A percentile compares a stretch with the other conserved stretches of the same genome.
These are phyloP conservation scores for Venturia effusa DNA, from an alignment of 2,329 filamentous ascomycete genomes.

Conservation along the genomic window DNA sequence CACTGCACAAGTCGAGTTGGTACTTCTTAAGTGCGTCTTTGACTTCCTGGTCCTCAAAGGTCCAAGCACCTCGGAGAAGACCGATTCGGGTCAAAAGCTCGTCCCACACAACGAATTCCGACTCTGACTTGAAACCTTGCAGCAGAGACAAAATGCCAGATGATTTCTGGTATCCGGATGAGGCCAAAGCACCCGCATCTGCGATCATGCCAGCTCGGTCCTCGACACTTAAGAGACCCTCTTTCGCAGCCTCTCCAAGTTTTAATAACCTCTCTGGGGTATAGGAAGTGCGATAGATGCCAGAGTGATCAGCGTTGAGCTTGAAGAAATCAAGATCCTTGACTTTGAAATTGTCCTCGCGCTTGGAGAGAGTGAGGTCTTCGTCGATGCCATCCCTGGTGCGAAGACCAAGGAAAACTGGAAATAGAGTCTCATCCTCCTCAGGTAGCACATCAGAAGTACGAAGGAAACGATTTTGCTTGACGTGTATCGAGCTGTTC, in stretches of 20 bases:
- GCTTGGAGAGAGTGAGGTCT: constrained; percentile 57
- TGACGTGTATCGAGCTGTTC: constrained; percentile 57
- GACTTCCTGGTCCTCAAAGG: constrained; percentile 67
- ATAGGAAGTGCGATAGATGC: constrained; percentile 86
- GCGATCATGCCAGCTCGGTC: constrained; percentile 85
- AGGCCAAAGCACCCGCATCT: constrained; percentile 79
- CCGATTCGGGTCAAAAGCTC: constrained; percentile 74
- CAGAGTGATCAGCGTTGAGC: constrained; percentile 88
- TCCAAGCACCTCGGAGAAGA: constrained; percentile 74
- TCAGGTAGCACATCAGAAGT: constrained; percentile 90
- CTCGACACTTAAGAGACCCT: constrained; percentile 68
- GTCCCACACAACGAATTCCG: constrained; percentile 90
- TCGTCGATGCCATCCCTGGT: constrained; percentile 77
- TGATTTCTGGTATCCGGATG: constrained; percentile 87
- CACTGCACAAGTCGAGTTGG: constrained; percentile 64
- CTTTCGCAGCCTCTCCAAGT: constrained; percentile 69
- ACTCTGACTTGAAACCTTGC: constrained; percentile 70
- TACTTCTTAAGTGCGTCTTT: constrained; percentile 73
- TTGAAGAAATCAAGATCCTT: constrained; percentile 85
- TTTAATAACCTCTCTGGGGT: constrained; percentile 72
- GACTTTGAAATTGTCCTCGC: constrained; percentile 69
- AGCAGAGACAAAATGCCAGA: constrained; percentile 78
- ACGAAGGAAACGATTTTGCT: constrained; percentile 89
- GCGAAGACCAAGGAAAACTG: constrained; percentile 77
- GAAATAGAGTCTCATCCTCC: constrained; percentile 79